Conservation (phyloP, 2,329 filamentous ascomycete genomes). For the Aspergillus floridensis region DNA sequence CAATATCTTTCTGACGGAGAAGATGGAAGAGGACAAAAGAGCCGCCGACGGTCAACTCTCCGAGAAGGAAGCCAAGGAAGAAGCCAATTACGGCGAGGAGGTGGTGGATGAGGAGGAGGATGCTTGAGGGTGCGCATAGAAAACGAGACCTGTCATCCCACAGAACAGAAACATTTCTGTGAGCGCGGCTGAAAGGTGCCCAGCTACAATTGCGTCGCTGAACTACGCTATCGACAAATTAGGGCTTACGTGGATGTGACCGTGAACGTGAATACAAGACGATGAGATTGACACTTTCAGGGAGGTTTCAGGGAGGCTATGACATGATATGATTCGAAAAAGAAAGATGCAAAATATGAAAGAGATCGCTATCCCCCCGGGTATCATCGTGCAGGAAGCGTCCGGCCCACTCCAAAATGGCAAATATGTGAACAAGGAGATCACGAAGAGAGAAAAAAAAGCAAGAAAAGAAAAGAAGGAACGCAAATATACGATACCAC, state of each 20-base stretch:
- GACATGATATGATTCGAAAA: not conserved
- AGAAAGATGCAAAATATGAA: slow-evolving; percentile 18
- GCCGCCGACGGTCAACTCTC: slow-evolving; percentile 35
- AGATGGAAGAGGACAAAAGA: slow-evolving; percentile 61
- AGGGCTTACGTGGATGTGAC: too few relatives aligned
- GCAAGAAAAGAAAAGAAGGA: slow-evolving; percentile 14
- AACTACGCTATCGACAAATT: too few relatives aligned
- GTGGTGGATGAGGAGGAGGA: slow-evolving; percentile 66
- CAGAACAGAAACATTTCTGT: not conserved
- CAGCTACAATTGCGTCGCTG: too few relatives aligned
- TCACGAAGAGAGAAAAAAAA: slow-evolving; percentile 11
- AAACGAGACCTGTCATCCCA: not conserved
- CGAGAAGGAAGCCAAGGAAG: slow-evolving; percentile 44
- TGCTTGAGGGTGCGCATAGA: not conserved
- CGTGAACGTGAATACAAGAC: too few relatives aligned
- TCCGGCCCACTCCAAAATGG: slow-evolving; percentile 17
- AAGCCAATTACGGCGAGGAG: slow-evolving; percentile 79
- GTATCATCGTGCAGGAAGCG: slow-evolving; percentile 36
- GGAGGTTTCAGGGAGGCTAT: not conserved
- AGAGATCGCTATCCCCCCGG: slow-evolving; percentile 30
- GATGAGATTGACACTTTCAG: too few relatives aligned
- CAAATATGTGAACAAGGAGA: slow-evolving; percentile 9
- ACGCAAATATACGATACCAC: slow-evolving; percentile 9
- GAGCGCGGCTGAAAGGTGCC: not conserved
- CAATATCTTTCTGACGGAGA: slow-evolving; percentile 59